Evolutionary conservation across 2,329 filamentous ascomycete genomes (phyloP).

Genomic region (Talaromyces islandicus): DNA sequence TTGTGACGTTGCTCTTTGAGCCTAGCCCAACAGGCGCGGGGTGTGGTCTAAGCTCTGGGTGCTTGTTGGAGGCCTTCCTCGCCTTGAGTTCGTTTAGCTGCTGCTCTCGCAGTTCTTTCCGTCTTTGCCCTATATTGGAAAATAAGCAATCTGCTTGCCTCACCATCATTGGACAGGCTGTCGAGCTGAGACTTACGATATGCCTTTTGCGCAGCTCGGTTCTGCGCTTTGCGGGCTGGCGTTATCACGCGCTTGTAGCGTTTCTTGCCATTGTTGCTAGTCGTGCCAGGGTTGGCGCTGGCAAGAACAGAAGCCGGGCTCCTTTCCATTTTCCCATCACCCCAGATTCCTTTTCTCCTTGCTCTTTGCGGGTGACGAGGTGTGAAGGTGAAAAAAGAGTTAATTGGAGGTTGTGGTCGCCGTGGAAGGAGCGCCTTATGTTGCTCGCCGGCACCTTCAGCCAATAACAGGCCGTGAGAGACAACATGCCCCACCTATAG

Average conservation of each 20-base stretch:
- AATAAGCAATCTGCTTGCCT: not conserved
- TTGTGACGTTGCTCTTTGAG: not conserved
- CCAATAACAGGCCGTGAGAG: not conserved
- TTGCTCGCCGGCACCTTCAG: not conserved
- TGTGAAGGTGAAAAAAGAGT: not conserved
- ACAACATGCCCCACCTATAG: not conserved
- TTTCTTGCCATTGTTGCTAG: not conserved
- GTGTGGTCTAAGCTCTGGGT: not conserved
- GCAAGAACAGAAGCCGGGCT: not conserved
- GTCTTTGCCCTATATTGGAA: not conserved
- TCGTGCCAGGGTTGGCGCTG: not conserved
- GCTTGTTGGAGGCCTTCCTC: not conserved
- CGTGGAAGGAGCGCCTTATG: not conserved
- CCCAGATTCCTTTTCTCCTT: not conserved
- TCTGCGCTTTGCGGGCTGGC: conserved; percentile 6
- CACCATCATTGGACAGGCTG: not conserved
- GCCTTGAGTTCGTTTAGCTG: not conserved
- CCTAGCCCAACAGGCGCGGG: not conserved
- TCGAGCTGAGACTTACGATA: conserved; percentile 1
- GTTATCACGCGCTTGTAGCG: conserved; percentile 3
- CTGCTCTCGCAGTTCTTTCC: not conserved
- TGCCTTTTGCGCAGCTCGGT: conserved; percentile 5
- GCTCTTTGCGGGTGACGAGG: not conserved
- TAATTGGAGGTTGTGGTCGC: no score
- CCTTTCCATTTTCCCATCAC: not conserved